phyloP scores from a whole-genome alignment of 108 stramenopile species.

The Mayamaea pseudoterrestris region DNA sequence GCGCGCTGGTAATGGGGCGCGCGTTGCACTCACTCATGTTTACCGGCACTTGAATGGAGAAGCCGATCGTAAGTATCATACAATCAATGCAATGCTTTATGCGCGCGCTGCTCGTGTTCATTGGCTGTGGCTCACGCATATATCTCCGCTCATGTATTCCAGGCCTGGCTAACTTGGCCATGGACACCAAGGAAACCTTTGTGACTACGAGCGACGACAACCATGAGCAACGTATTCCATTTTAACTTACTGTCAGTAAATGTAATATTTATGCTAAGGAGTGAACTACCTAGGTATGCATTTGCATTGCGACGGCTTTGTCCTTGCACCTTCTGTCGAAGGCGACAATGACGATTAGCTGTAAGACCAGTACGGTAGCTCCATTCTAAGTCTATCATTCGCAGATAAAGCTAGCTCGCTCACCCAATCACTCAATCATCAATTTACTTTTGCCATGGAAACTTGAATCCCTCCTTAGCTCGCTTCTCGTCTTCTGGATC shows the following conservation, averaged over 20 bases:
- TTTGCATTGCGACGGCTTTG: too few species aligned
- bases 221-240: conserved; percentile 3
- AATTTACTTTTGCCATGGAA: conserved; percentile 33
- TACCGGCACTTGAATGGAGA: conserved; percentile 46
- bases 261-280: too few species aligned
- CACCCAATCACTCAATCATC: not conserved
- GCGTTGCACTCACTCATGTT: conserved; percentile 35
- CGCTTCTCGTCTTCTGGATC: conserved; percentile 46
- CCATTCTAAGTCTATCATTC: too few species aligned
- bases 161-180: conserved; percentile 65
- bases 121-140: too few species aligned
- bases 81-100: not conserved
- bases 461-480: conserved; percentile 37
- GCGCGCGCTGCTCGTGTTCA: not conserved
- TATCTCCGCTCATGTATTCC: not conserved
- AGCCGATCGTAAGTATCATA: conserved; percentile 41
- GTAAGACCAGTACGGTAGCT: too few species aligned
- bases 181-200: conserved; percentile 49
- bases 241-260: too few species aligned
- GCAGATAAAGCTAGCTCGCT: too few species aligned
- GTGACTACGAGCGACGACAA: conserved; percentile 7
- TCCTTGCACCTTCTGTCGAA: too few species aligned
- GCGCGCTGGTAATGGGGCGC: not conserved
- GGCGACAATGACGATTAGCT: too few species aligned
- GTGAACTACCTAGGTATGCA: too few species aligned